These are phyloP conservation scores for Hypholoma sublateritium DNA, from an alignment of 768 basidiomycete species.

Conservation along the genomic window DNA sequence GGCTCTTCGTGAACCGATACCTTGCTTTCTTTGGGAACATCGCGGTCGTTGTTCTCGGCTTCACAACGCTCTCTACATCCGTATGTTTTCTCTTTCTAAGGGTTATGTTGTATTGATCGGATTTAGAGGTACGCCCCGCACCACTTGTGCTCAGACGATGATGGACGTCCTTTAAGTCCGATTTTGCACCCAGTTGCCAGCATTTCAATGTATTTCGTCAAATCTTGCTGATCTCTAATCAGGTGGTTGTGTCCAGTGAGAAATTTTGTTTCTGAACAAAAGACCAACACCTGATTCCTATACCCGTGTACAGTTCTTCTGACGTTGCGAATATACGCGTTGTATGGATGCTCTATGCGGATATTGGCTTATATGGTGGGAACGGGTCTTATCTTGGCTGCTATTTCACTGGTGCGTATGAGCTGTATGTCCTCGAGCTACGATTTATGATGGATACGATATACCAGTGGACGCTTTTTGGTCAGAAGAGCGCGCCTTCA, in stretches of 20 bases:
- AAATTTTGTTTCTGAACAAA: neutral
- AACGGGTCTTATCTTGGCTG: constrained; percentile 28
- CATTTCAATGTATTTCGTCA: constrained; percentile 40
- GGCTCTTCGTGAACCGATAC: constrained; percentile 54
- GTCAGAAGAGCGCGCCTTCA: constrained; percentile 30
- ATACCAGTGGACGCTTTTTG: constrained; percentile 49
- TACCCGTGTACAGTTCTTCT: constrained; percentile 34
- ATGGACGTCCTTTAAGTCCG: neutral
- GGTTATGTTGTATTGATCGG: no score
- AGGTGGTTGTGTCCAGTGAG: constrained; percentile 48
- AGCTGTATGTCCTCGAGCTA: neutral
- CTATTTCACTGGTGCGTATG: constrained; percentile 35
- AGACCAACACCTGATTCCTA: neutral
- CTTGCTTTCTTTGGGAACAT: constrained; percentile 41
- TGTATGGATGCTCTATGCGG: constrained; percentile 41
- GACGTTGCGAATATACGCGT: constrained; percentile 47
- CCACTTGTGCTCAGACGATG: neutral
- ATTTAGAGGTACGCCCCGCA: constrained; percentile 9
- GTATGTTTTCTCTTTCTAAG: constrained; percentile 16
- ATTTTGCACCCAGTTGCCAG: constrained; percentile 35
- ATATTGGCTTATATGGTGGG: constrained; percentile 36
- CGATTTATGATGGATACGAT: no score
- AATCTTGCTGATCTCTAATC: constrained; percentile 38
- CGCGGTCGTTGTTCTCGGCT: constrained; percentile 27
- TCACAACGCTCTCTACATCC: constrained; percentile 22